phyloP scores from a whole-genome alignment of 2,329 filamentous ascomycete species.

The Blumeria hordei region DNA sequence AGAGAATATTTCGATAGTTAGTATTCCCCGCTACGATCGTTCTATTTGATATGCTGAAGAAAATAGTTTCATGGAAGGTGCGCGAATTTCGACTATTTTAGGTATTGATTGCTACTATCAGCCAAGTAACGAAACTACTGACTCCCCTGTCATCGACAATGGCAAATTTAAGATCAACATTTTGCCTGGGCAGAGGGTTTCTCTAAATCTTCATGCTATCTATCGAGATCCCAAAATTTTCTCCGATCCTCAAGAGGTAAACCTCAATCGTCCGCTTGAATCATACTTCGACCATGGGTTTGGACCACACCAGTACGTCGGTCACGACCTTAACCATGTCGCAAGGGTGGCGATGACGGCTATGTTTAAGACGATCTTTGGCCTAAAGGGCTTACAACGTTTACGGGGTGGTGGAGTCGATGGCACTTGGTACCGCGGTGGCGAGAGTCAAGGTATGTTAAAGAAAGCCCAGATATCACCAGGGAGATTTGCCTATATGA shows the following conservation, averaged over 20 bases:
- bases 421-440: conserved; percentile 4
- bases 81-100: conserved; percentile 39
- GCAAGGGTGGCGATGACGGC: conserved; percentile 29
- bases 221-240: conserved; percentile 33
- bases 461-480: conserved; percentile 7
- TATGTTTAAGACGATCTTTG: conserved; percentile 11
- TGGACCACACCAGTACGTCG: conserved; percentile 38
- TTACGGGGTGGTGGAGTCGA: conserved; percentile 5
- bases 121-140: conserved; percentile 16
- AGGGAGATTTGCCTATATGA: conserved; percentile 27
- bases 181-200: conserved; percentile 34
- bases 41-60: too few relatives aligned
- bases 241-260: conserved; percentile 33
- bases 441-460: conserved; percentile 15
- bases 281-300: conserved; percentile 39
- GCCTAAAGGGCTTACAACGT: conserved; percentile 8
- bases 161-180: conserved; percentile 23
- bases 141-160: conserved; percentile 24
- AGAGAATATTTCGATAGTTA: conserved; percentile 34
- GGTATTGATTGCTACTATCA: conserved; percentile 26
- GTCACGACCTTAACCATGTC: conserved; percentile 31
- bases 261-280: conserved; percentile 36
- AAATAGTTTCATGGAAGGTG: conserved; percentile 38
- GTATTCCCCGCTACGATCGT: background rate
- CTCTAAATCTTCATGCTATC: conserved; percentile 34